Base-by-base conservation (phyloP, 495 filamentous ascomycete species). In the Neurospora tetraspora region DNA sequence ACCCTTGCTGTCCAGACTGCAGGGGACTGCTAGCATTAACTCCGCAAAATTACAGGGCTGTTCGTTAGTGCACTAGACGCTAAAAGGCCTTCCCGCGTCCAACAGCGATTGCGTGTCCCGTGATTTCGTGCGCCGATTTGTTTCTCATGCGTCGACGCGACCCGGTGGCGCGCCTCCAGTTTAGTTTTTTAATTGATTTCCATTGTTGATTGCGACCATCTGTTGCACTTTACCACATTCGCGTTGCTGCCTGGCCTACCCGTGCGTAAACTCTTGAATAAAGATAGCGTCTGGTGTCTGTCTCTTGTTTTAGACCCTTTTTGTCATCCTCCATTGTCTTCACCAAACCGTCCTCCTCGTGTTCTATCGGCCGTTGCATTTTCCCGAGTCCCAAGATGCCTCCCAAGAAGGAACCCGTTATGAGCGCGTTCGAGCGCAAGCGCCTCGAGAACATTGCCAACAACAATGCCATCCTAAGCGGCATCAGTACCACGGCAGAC, bases 391-490 rank as follows among this genome's bases (percentile, higher is more conserved):
- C 38, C 40, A 76, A 31, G 40, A 80, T 81, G 79, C 72, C 77
- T 20, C 74, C 71, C 2, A 77, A 78, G 31, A 77, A 78, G 27
- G 78, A 78, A 70, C 70, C 74, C 2, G 74, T 73, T 37, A 86
- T 88, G 78, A 88, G 84, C 77, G 84, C 80, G 37, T 89, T 88
- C 76, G 86, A 89, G 78, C 81, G 81, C 71, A 84, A 85, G 53
- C 85, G 88, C 0, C 80, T 84, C 4, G 85, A 85, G 69, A 89
- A 90, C 74, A 89, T 88, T 40, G 85, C 83, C 23, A 79, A 80
- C 1, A 89, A 90, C 77, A 82, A 86, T 71, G 83, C 81, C 4
- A 81, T 89, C 8, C 79, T 89, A 8, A 86, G 83, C 65, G 83
- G 81, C 4, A 80, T 82, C 20, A 76, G 74, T 40, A 75, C 73